phyloP scores from a whole-genome alignment of 73 alveolate species.

The Stentor coeruleus region DNA sequence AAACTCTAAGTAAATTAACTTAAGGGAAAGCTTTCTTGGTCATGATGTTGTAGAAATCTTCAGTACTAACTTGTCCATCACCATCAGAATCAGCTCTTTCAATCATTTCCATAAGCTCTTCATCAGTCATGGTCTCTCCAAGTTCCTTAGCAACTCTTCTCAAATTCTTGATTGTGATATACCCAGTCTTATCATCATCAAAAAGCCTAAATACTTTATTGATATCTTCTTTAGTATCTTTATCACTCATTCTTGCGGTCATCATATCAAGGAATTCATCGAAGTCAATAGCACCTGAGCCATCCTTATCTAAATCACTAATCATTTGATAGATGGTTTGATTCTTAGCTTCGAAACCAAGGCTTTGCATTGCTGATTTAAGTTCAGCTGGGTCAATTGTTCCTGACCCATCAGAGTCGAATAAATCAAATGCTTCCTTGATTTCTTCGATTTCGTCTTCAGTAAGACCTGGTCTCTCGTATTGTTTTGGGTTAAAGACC shows the following conservation, averaged over 20 bases:
- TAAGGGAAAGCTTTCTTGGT: too few relatives aligned
- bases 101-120: conserved; percentile 41
- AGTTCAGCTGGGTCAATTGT: conserved; percentile 41
- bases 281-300: conserved; percentile 40
- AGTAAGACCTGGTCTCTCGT: too few relatives aligned
- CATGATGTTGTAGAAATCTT: too few relatives aligned
- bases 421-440: conserved; percentile 41
- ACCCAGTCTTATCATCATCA: conserved; percentile 35
- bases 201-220: conserved; percentile 40
- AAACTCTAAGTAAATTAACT: too few relatives aligned
- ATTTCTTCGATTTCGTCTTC: conserved; percentile 43
- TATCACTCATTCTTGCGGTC: conserved; percentile 47
- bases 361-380: conserved; percentile 37
- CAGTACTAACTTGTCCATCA: too few relatives aligned
- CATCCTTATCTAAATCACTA: conserved; percentile 40
- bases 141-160: conserved; percentile 43
- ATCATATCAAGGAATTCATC: conserved; percentile 48
- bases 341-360: conserved; percentile 42
- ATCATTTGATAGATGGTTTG: conserved; percentile 40
- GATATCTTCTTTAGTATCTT: conserved; percentile 51
- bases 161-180: conserved; percentile 35
- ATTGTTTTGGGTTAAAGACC: too few relatives aligned
- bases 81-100: conserved; percentile 42
- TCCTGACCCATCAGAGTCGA: conserved; percentile 38
- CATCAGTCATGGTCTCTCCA: conserved; percentile 44